These are phyloP conservation scores for Tolypocladium pustulatum DNA, from an alignment of 2,329 filamentous ascomycete species.

Conservation along the genomic window DNA sequence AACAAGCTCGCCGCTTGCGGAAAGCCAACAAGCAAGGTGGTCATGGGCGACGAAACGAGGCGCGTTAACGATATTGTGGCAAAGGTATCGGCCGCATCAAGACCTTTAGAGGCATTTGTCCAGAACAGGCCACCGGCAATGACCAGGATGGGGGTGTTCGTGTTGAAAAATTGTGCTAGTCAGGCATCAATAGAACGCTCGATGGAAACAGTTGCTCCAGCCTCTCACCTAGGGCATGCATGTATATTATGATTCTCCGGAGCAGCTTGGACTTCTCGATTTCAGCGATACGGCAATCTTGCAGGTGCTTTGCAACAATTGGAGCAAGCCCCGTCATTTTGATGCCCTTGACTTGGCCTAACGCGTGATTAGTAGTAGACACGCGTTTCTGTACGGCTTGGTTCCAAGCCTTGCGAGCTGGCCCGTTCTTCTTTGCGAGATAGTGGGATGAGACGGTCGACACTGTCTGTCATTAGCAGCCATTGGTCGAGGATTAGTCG, in stretches of 20 bases:
- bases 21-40: constrained; percentile 1
- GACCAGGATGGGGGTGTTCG: constrained; percentile 6
- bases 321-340: constrained; percentile 23
- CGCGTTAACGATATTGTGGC: constrained; percentile 6
- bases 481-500: background rate
- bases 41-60: constrained; percentile 4
- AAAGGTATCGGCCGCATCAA: constrained; percentile 4
- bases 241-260: constrained; percentile 3
- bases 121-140: constrained; percentile 6
- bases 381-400: constrained; percentile 19
- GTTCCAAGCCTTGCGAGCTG: constrained; percentile 24
- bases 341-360: constrained; percentile 22
- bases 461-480: constrained; percentile 14
- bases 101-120: constrained; percentile 2
- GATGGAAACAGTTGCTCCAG: background rate
- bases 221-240: constrained; percentile 2
- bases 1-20: constrained; percentile 1
- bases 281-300: constrained; percentile 7
- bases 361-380: constrained; percentile 15
- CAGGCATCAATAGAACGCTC: background rate
- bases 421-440: constrained; percentile 30
- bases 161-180: background rate
- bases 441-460: constrained; percentile 28
- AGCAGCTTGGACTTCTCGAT: constrained; percentile 6
- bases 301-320: constrained; percentile 1